Conservation (phyloP, 2,329 filamentous ascomycete species). For the Botryotinia convoluta region DNA sequence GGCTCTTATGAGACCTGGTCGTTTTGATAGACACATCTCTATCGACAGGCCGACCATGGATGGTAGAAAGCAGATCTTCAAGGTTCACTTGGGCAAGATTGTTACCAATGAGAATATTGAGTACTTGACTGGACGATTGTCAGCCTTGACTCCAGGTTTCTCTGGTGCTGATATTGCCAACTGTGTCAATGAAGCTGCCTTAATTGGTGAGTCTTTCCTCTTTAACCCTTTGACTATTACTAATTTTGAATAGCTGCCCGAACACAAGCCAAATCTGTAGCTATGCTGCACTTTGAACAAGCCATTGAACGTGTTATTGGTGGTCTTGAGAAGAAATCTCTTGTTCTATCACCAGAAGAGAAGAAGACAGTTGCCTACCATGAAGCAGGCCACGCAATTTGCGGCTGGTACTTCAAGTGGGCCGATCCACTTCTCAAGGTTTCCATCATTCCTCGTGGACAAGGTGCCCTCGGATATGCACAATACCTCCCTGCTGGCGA, state of each 20-base stretch:
- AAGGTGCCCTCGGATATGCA: slow-evolving; percentile 90
- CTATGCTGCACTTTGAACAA: slow-evolving; percentile 91
- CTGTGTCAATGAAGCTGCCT: slow-evolving; percentile 93
- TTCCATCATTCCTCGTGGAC: slow-evolving; percentile 94
- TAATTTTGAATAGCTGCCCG: slow-evolving; percentile 68
- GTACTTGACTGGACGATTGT: slow-evolving; percentile 80
- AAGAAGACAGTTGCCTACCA: slow-evolving; percentile 97
- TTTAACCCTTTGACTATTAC: neutral
- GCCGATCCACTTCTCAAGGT: slow-evolving; percentile 98
- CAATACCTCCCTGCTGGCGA: slow-evolving; percentile 93
- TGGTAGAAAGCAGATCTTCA: slow-evolving; percentile 92
- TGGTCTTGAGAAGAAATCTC: slow-evolving; percentile 93
- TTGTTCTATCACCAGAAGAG: slow-evolving; percentile 89
- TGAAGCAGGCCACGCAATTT: slow-evolving; percentile 96
- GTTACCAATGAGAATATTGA: slow-evolving; percentile 89
- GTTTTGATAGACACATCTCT: slow-evolving; percentile 93
- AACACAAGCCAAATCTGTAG: slow-evolving; percentile 73
- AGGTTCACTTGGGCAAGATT: slow-evolving; percentile 91
- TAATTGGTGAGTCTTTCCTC: slow-evolving; percentile 69
- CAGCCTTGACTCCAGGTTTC: slow-evolving; percentile 92
- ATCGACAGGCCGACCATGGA: slow-evolving; percentile 97
- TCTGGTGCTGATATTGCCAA: slow-evolving; percentile 98
- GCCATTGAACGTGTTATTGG: slow-evolving; percentile 97
- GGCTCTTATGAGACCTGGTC: slow-evolving; percentile 92
- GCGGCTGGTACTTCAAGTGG: slow-evolving; percentile 94